Percentiles rank a stretch among this genome's conserved stretches.
Conservation (phyloP, 139 green algal species). For the Coelastrella sp. region DNA sequence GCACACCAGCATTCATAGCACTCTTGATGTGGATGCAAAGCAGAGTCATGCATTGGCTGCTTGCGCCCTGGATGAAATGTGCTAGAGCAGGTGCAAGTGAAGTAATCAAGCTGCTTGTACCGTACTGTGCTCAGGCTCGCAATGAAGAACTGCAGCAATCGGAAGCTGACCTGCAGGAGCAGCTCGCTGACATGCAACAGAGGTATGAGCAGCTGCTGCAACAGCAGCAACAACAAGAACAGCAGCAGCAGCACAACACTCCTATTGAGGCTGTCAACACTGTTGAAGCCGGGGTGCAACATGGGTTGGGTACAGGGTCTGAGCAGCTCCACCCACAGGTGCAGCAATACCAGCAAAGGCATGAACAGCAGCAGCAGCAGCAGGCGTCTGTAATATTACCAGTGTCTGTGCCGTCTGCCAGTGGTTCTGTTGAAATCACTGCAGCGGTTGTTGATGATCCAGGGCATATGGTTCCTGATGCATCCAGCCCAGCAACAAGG, state of each 20-base stretch:
- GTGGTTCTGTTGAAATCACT: not conserved
- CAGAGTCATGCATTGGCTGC: not conserved
- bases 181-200: conserved; percentile 14
- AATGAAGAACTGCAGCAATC: conserved; percentile 34
- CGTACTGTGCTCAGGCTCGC: not conserved
- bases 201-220: conserved; percentile 10
- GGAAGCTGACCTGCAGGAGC: conserved; percentile 1
- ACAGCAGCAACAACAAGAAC: not conserved
- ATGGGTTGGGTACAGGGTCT: not conserved
- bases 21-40: not conserved
- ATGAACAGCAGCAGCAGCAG: not conserved
- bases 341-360: not conserved
- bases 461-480: not conserved
- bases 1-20: too few relatives aligned
- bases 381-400: not conserved
- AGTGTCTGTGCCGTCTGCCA: not conserved
- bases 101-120: not conserved
- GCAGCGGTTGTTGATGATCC: not conserved
- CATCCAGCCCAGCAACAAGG: not conserved
- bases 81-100: not conserved
- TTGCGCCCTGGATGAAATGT: not conserved
- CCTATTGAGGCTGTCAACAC: not conserved
- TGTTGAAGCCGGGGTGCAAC: not conserved
- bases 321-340: not conserved
- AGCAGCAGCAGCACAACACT: conserved; percentile 4